Evolutionary conservation across 257 asterid genomes (phyloP).

Genomic region (Pogostemon cablin): DNA sequence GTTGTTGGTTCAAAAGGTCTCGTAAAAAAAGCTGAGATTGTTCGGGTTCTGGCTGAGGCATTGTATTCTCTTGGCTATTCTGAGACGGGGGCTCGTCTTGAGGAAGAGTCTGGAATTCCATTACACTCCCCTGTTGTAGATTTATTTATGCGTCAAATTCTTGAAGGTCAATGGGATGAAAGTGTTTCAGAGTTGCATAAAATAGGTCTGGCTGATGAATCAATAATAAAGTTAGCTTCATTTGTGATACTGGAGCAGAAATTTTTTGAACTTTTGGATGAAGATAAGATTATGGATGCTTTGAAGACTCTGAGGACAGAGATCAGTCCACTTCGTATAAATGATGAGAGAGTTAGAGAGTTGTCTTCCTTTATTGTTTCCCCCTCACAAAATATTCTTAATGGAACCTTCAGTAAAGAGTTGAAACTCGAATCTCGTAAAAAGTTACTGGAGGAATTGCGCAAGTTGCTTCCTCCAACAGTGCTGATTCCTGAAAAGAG

Average conservation of each 20-base stretch:
- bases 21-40: conserved; percentile 70
- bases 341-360: conserved; percentile 60
- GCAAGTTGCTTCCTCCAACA: conserved; percentile 69
- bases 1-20: conserved; percentile 73
- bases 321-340: conserved; percentile 60
- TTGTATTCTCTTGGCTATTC: conserved; percentile 82
- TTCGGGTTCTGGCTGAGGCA: conserved; percentile 75
- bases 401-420: conserved; percentile 42
- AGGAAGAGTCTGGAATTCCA: conserved; percentile 78
- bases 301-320: conserved; percentile 77
- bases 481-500: conserved; percentile 72
- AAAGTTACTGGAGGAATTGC: conserved; percentile 67
- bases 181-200: conserved; percentile 58
- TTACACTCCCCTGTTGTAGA: conserved; percentile 62
- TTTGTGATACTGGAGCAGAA: conserved; percentile 79
- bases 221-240: conserved; percentile 59
- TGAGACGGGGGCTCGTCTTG: conserved; percentile 61
- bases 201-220: conserved; percentile 59
- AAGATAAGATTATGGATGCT: conserved; percentile 69
- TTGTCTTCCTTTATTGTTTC: conserved; percentile 60
- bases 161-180: conserved; percentile 84
- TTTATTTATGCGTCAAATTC: conserved; percentile 69
- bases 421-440: conserved; percentile 50
- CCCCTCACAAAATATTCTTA: conserved; percentile 43
- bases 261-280: conserved; percentile 65